Percentiles rank a stretch among this genome's conserved stretches.
Evolutionary conservation across 208 protist species (phyloP).

Genomic region (Acanthamoeba healyi): DNA sequence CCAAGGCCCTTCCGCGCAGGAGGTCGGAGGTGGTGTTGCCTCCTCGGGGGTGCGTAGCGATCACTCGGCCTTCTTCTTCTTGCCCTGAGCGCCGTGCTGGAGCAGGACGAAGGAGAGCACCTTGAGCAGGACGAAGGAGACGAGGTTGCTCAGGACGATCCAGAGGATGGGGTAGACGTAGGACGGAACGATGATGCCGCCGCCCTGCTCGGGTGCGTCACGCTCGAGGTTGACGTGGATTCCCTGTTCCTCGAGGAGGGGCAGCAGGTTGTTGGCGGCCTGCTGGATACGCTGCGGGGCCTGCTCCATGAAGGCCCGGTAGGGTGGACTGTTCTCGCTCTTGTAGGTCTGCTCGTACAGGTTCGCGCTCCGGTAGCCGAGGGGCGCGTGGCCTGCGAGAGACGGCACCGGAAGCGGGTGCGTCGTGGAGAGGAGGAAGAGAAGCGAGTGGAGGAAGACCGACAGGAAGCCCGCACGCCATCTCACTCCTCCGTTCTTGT

Average conservation of each 20-base stretch:
- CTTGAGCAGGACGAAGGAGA: slow-evolving; percentile 24
- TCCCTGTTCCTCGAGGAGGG: slow-evolving; percentile 5
- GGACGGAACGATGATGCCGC: background rate
- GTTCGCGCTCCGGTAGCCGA: background rate
- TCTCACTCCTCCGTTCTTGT: slow-evolving; percentile 1
- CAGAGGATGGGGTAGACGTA: slow-evolving; percentile 11
- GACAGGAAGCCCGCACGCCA: slow-evolving; percentile 30
- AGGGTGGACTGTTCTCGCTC: slow-evolving; percentile 6
- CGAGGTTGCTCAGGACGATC: slow-evolving; percentile 5
- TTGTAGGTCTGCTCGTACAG: slow-evolving; percentile 30
- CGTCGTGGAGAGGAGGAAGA: slow-evolving; percentile 2
- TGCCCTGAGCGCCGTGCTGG: slow-evolving; percentile 11
- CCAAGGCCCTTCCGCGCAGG: too few relatives aligned
- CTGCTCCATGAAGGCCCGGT: background rate
- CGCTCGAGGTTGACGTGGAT: slow-evolving; percentile 30
- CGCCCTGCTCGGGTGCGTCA: background rate
- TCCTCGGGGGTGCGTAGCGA: too few relatives aligned
- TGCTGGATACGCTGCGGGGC: background rate
- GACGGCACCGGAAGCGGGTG: slow-evolving; percentile 9
- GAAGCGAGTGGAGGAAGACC: slow-evolving; percentile 20
- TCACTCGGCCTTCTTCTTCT: slow-evolving; percentile 47
- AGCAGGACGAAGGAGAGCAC: background rate
- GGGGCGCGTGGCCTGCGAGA: background rate
- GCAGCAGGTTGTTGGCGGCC: background rate
- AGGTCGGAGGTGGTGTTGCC: too few relatives aligned